Base-by-base conservation (phyloP, 2,329 filamentous ascomycete genomes). In the Fusarium floridanum region DNA sequence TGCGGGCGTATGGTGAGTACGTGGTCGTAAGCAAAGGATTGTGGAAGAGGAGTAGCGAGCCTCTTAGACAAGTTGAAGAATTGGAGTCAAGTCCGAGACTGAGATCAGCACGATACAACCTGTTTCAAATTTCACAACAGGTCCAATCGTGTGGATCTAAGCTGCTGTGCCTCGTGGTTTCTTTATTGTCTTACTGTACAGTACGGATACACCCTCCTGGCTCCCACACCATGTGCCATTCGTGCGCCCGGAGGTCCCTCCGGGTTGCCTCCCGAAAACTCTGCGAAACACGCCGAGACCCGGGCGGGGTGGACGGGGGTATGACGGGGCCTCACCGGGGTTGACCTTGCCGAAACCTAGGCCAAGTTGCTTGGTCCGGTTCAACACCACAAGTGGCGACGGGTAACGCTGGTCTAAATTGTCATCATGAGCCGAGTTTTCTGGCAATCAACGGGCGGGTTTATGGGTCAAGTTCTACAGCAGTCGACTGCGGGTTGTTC, bases 371-470 rank as follows among this genome's bases (percentile, higher is more conserved):
- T 65, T 56, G 59, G 55, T 60, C 63, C 57, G 67, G 43, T 68
- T 74, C 71, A 74, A 72, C 69, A 75, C 72, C 72, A 75, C 48
- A 22, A 53, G 72, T 75, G 72, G 72, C 72, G 34, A 75, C 72
- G 66, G 72, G 48, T 73, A 73, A 64, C 34, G 48, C 55, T 70
- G 69, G 62, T 67, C 67, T 56, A 70, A 70, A 70, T 64, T 69
- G 56, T 74, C 72, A 39, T 70, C 57, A 75, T 75, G 72, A 29
- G 62, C 41, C 61, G 65, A 67, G 61, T 39, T 57, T n/a, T 22
- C 41, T 45, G 22, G 39, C 24, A 66, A 34, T 56, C 34, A 41
- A 55, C 62, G 32, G 43, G 36, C 45, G 34, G 57, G 61, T 69
- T 72, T 29, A 74, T 72, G 72, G 34, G 62, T 50, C 64, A 64